These are phyloP conservation scores for Cyberlindnera euphorbiae DNA, from an alignment of 805 yeast species.

Conservation along the genomic window DNA sequence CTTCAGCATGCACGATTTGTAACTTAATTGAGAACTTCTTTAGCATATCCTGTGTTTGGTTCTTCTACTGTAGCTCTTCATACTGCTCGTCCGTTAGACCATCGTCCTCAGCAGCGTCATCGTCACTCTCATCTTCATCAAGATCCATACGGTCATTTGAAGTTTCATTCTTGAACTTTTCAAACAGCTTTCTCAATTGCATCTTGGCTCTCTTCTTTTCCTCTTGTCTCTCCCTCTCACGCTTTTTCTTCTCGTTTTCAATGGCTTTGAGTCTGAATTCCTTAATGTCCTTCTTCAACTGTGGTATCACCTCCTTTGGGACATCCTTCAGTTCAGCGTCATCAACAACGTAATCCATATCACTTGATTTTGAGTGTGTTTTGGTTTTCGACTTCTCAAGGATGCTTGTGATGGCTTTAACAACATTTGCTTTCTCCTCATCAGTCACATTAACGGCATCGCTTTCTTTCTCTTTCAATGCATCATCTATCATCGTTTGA, in stretches of 20 bases:
- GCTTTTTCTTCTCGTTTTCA: constrained; percentile 45
- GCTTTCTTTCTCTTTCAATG: constrained; percentile 3
- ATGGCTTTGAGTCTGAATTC: constrained; percentile 53
- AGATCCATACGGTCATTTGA: constrained; percentile 15
- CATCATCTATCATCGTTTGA: constrained; percentile 9
- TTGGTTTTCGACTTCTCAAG: constrained; percentile 5
- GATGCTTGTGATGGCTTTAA: neutral
- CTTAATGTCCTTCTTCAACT: constrained; percentile 48
- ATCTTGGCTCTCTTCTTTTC: constrained; percentile 47
- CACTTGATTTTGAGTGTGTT: constrained; percentile 1
- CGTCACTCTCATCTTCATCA: constrained; percentile 18
- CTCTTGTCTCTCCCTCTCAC: constrained; percentile 41
- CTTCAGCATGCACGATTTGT: constrained; percentile 11
- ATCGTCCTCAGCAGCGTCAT: constrained; percentile 21
- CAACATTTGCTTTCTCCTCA: neutral
- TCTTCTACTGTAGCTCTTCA: constrained; percentile 26
- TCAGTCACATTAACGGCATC: neutral
- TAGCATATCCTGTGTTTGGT: constrained; percentile 16
- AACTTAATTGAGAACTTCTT: constrained; percentile 20
- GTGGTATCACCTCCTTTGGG: constrained; percentile 48
- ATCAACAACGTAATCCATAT: constrained; percentile 45
- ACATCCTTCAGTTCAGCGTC: constrained; percentile 52
- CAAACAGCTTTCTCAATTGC: constrained; percentile 42
- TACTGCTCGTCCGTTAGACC: constrained; percentile 32
- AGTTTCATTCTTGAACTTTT: constrained; percentile 30